phyloP scores from a whole-genome alignment of 2,329 filamentous ascomycete genomes.

The Bipolaris oryzae region DNA sequence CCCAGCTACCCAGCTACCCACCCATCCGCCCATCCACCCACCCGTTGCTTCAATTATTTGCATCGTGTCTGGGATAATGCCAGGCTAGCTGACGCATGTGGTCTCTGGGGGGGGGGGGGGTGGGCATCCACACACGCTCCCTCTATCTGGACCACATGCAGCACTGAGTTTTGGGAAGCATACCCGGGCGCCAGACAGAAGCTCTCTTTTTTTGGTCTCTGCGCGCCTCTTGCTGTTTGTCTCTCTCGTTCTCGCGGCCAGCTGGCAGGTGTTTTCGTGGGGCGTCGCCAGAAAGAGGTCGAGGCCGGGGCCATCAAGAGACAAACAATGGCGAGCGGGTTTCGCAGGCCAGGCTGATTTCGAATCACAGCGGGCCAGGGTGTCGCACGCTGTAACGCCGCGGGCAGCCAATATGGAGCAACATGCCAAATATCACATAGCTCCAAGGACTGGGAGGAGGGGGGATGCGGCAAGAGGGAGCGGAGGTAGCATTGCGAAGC shows the following conservation, averaged over 20 bases:
- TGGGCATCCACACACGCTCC: conserved; percentile 25
- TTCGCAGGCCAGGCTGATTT: conserved; percentile 41
- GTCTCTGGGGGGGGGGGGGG: conserved; percentile 11
- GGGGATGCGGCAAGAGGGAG: not conserved
- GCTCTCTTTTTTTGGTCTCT: conserved; percentile 13
- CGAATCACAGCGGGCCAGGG: conserved; percentile 34
- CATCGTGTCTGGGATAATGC: conserved; percentile 24
- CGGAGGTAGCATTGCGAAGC: conserved; percentile 1
- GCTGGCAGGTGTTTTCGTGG: conserved; percentile 36
- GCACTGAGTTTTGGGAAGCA: conserved; percentile 22
- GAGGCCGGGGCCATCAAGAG: conserved; percentile 43
- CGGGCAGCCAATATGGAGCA: conserved; percentile 41
- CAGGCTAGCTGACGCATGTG: conserved; percentile 32
- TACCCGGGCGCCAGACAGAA: conserved; percentile 19
- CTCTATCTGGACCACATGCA: conserved; percentile 22
- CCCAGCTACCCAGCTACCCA: not conserved
- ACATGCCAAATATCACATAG: conserved; percentile 43
- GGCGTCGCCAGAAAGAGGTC: conserved; percentile 38
- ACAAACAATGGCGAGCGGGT: conserved; percentile 41
- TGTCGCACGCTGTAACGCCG: conserved; percentile 42
- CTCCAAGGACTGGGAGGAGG: conserved; percentile 28
- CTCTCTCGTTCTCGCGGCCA: not conserved
- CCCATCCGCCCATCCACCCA: not conserved
- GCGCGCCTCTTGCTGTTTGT: not conserved
- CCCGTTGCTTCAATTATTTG: not conserved